Conservation (phyloP, 768 basidiomycete species). For the Chlorophyllum brunneum region DNA sequence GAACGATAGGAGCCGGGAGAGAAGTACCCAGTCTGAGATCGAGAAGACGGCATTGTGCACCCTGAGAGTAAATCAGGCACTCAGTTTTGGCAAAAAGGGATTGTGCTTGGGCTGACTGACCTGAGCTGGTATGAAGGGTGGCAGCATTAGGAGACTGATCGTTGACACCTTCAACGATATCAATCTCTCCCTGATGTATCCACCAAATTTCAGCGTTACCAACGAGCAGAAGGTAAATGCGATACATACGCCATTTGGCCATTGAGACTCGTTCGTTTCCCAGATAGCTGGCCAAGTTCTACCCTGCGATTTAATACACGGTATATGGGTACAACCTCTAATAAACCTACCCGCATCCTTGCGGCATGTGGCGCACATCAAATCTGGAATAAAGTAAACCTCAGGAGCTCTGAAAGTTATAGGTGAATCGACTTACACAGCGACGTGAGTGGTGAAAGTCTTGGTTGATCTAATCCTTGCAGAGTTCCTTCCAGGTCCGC, state of each 20-base stretch:
- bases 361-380: constrained; percentile 34
- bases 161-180: constrained; percentile 40
- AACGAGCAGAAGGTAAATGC: not conserved
- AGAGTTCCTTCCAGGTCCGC: constrained; percentile 49
- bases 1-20: constrained; percentile 1
- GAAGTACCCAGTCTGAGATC: constrained; percentile 44
- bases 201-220: not conserved
- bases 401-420: not conserved
- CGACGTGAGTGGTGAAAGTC: constrained; percentile 47
- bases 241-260: constrained; percentile 39
- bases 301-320: not conserved
- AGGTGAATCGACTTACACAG: constrained; percentile 35
- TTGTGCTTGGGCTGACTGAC: constrained; percentile 40
- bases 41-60: constrained; percentile 25
- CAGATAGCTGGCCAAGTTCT: constrained; percentile 54
- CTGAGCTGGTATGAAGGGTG: constrained; percentile 34
- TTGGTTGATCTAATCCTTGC: constrained; percentile 51
- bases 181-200: constrained; percentile 31
- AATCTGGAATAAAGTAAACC: constrained; percentile 22
- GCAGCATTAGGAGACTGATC: constrained; percentile 32
- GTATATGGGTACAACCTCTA: not conserved
- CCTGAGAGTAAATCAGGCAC: constrained; percentile 16
- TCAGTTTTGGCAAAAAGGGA: constrained; percentile 18
- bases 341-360: constrained; percentile 29
- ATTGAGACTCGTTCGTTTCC: constrained; percentile 44